Base-by-base conservation (phyloP, 192 early-diverging fungal genomes). In the Mortierella antarctica region DNA sequence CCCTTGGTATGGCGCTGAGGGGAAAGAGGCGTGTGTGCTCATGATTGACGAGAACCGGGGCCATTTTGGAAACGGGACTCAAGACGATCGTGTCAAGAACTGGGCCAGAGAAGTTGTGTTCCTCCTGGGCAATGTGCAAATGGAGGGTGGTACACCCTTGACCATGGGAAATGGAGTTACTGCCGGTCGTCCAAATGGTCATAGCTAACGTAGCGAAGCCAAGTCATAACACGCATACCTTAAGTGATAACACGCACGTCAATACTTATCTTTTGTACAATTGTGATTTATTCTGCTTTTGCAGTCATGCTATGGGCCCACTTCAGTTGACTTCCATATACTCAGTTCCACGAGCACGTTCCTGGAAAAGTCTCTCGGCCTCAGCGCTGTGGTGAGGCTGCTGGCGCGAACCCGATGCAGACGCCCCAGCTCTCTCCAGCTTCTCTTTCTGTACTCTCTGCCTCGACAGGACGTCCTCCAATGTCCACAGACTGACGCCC, bases 401-500 rank as follows among this genome's bases (percentile, higher is more conserved):
- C 7, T 65, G 51, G 53, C 65, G 62, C 39, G 31, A 31, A 57
- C 61, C 51, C 60, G 53, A 7, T 63, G 65, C 53, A 45, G 40
- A 6, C 21, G 15, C 9, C 31, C 64, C 65, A 18, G 57, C 64
- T 15, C 67, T 59, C 61, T 80, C 77, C 59, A 68, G 15, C 48
- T 70, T 62, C 55, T 80, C 77, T 44, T 80, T 80, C 41, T 80
- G 77, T 6, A 54, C 69, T 17, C 69, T 57, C 67, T 86, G 84
- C 74, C 65, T 82, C 15, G 83, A 56, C n/a, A 85, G 83, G 62
- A 95, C 91, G 62, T 95, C 92, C 57, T 93, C 90, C 44, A 92
- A 63, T 0, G 91, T 86, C 95, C 94, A 97, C 82, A 99, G 82
- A 54, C 94, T 95, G n/a, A 96, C 87, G 6, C 96, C 96, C 31